Percentiles rank a stretch among this genome's conserved stretches.
These are phyloP conservation scores for Aschersonia sp. DNA, from an alignment of 2,329 filamentous ascomycete genomes.

Conservation along the genomic window DNA sequence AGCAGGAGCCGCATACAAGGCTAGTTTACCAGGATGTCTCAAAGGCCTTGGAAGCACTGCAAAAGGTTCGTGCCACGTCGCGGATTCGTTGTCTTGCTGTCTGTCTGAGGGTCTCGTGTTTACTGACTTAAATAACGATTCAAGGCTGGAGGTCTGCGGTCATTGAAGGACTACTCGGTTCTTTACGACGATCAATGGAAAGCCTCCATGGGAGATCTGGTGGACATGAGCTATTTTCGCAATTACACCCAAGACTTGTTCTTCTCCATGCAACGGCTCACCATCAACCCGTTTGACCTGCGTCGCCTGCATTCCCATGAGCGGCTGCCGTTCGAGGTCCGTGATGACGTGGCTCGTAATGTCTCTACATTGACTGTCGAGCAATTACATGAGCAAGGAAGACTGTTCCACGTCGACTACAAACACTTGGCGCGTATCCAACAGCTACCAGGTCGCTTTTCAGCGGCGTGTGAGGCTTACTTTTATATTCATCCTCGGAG, in stretches of 20 bases:
- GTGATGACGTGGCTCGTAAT: conserved; percentile 12
- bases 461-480: conserved; percentile 27
- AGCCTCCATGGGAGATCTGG: conserved; percentile 17
- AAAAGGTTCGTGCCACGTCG: not conserved
- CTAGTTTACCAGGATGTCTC: not conserved
- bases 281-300: conserved; percentile 23
- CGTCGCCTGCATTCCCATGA: conserved; percentile 16
- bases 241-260: conserved; percentile 31
- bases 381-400: conserved; percentile 17
- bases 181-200: conserved; percentile 28
- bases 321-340: conserved; percentile 21
- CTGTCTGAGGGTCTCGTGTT: not conserved
- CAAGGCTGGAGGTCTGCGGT: conserved; percentile 14
- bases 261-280: conserved; percentile 33
- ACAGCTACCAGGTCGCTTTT: conserved; percentile 15
- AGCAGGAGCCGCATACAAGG: not conserved
- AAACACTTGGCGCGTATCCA: conserved; percentile 16
- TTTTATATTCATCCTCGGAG: conserved; percentile 28
- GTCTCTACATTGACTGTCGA: conserved; percentile 17
- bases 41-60: not conserved
- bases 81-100: not conserved
- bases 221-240: conserved; percentile 16
- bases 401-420: conserved; percentile 29
- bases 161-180: conserved; percentile 20
- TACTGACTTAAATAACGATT: not conserved